phyloP scores from a whole-genome alignment of 352 stramenopile genomes.

The Phytophthora fragariaefolia region DNA sequence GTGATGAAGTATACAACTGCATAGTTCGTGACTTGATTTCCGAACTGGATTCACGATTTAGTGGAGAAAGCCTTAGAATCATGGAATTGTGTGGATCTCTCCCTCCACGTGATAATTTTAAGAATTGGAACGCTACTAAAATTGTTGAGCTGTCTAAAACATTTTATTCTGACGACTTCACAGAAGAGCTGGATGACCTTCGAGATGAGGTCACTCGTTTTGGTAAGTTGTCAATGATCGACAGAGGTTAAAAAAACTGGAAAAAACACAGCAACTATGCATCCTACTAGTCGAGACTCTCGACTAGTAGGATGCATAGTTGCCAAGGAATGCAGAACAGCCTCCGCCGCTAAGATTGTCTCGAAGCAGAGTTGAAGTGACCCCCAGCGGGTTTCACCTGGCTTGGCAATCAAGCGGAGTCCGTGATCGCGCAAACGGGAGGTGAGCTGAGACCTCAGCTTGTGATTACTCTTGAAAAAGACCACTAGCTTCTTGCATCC shows the following conservation, averaged over 20 bases:
- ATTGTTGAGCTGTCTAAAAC: neutral
- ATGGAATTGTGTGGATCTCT: neutral
- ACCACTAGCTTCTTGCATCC: too few relatives aligned
- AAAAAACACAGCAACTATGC: neutral
- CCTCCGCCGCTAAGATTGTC: too few relatives aligned
- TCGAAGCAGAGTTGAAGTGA: too few relatives aligned
- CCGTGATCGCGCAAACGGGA: too few relatives aligned
- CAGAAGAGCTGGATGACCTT: neutral
- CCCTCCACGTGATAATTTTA: neutral
- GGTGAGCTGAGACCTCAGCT: too few relatives aligned
- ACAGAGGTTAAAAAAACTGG: neutral
- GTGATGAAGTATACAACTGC: neutral
- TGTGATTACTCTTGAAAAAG: too few relatives aligned
- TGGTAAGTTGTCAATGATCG: neutral
- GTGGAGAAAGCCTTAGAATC: neutral
- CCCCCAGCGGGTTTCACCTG: too few relatives aligned
- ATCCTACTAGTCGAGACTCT: too few relatives aligned
- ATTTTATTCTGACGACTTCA: neutral
- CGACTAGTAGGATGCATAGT: neutral
- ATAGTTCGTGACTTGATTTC: neutral
- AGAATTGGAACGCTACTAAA: neutral
- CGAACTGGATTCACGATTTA: slow-evolving; percentile 1
- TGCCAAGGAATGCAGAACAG: too few relatives aligned
- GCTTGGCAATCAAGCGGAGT: too few relatives aligned
- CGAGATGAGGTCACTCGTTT: neutral